Percentiles rank a stretch among this genome's conserved stretches.
phyloP scores from a whole-genome alignment of 2,329 filamentous ascomycete genomes.

The Penicillium sp. region DNA sequence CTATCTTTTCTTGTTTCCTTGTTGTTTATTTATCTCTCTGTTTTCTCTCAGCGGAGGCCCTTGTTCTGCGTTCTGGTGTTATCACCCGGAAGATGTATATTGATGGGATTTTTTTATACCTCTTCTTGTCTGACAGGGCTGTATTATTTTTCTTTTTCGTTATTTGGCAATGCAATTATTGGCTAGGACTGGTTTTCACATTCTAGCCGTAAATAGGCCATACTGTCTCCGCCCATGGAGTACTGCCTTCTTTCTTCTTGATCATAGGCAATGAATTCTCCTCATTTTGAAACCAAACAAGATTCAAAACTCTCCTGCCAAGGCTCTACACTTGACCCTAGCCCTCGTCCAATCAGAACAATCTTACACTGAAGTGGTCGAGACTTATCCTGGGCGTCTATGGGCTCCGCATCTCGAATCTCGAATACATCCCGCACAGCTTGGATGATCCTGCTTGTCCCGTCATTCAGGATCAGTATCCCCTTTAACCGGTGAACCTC shows the following conservation, averaged over 20 bases:
- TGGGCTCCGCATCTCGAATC: conserved; percentile 62
- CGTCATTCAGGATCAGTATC: conserved; percentile 64
- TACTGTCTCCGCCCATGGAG: neutral
- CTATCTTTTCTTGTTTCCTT: neutral
- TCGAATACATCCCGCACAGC: conserved; percentile 94
- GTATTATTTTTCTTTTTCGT: conserved; percentile 28
- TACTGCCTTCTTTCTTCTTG: neutral
- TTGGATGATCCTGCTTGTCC: conserved; percentile 73
- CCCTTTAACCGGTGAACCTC: conserved; percentile 91
- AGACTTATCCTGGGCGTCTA: conserved; percentile 20
- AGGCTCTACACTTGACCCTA: conserved; percentile 32
- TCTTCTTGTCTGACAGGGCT: conserved; percentile 24
- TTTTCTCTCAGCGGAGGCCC: conserved; percentile 16
- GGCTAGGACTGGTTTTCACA: neutral
- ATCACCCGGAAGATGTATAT: conserved; percentile 25
- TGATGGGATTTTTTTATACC: conserved; percentile 20
- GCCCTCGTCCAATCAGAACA: conserved; percentile 48
- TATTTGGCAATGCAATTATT: conserved; percentile 17
- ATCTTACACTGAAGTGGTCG: conserved; percentile 39
- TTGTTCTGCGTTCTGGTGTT: conserved; percentile 16
- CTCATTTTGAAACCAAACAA: conserved; percentile 18
- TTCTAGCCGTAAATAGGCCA: neutral
- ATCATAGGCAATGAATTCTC: neutral
- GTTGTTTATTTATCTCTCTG: conserved; percentile 2
- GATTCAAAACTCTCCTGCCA: conserved; percentile 39